A percentile compares a stretch with the other conserved stretches of the same genome.
phyloP scores from a whole-genome alignment of 2,329 filamentous ascomycete genomes.

The Canariomyces notabilis region DNA sequence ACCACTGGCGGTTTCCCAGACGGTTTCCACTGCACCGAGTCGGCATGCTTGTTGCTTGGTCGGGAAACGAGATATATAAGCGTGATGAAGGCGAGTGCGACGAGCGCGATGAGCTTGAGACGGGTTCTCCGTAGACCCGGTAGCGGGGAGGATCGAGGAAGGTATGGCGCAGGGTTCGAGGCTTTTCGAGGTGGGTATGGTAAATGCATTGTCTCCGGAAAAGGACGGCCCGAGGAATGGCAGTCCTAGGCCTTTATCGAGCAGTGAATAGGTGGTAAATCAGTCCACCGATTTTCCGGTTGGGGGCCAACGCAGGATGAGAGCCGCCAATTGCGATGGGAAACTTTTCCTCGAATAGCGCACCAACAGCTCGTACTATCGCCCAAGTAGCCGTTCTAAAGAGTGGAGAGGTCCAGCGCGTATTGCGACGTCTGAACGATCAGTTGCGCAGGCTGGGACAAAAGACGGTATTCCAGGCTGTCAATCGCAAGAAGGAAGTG shows the following conservation, averaged over 20 bases:
- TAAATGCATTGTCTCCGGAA: slow-evolving; percentile 65
- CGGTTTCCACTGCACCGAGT: slow-evolving; percentile 31
- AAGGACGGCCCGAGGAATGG: slow-evolving; percentile 2
- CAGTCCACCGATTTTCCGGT: background rate
- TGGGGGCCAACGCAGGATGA: too few relatives aligned
- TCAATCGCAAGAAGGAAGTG: slow-evolving; percentile 6
- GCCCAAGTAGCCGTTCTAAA: background rate
- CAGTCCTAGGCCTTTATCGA: slow-evolving; percentile 7
- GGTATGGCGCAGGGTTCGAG: slow-evolving; percentile 70
- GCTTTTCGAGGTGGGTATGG: slow-evolving; percentile 82
- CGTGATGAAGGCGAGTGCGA: slow-evolving; percentile 49
- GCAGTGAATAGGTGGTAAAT: background rate
- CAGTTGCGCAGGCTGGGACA: too few relatives aligned
- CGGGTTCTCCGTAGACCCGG: slow-evolving; percentile 48
- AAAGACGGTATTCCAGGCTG: too few relatives aligned
- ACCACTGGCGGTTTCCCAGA: slow-evolving; percentile 62
- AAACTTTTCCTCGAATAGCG: slow-evolving; percentile 1
- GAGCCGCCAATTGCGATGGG: background rate
- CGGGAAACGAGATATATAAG: slow-evolving; percentile 57
- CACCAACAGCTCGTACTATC: background rate
- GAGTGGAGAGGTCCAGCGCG: too few relatives aligned
- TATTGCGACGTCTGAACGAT: too few relatives aligned
- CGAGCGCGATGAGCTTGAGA: slow-evolving; percentile 53
- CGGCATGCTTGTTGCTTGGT: slow-evolving; percentile 27
- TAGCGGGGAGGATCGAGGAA: slow-evolving; percentile 52